Evolutionary conservation across 495 filamentous ascomycete genomes (phyloP), one percentile per base, ranked within the genome.

Genomic region (Paragyromitra xinjiangensis): DNA sequence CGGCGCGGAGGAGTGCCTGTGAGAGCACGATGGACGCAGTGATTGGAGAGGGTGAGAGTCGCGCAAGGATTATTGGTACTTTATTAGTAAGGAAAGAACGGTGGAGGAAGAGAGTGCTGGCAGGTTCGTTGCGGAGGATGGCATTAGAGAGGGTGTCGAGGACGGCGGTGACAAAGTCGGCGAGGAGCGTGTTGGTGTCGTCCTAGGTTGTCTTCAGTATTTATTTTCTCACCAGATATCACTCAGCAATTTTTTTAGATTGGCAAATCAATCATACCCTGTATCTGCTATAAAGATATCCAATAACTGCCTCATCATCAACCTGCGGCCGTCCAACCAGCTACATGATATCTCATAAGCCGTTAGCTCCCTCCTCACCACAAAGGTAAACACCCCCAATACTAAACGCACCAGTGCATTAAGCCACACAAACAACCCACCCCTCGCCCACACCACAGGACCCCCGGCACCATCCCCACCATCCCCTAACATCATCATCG

Each of bases 21-120:
- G 74, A 77, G 24, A 83, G 76, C 12, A 75, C 78, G 40, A 70
- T 67, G 4, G 81, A 81, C 39, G 79, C 72, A n/a, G 51, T 76
- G 24, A 81, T 81, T 86, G 85, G 58, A 1, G 86, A 86, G 44
- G 85, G 81, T 1, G 86, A 85, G 68, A 96, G 88, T 34, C 89
- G 88, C 9, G 87, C 85, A 9, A 99, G 86, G 24, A 98, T 90
- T 6, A 91, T 80, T 0, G 96, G 95, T 3, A 98, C 85, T 82
- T 97, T 97, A 85, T 99, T 98, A 71, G 95, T 92, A 3, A 98
- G 87, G 81, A 95, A 99, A 11, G 94, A 95, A 58, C 94, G 90
- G 71, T 97, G 88, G n/a, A 95, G 81, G 69, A 93, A 91, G 78
- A 92, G 91, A 1, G 88, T 89, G 67, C 91, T 89, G 14, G 85